Base-by-base conservation (phyloP, 2,329 filamentous ascomycete genomes). In the Fonsecaea erecta region DNA sequence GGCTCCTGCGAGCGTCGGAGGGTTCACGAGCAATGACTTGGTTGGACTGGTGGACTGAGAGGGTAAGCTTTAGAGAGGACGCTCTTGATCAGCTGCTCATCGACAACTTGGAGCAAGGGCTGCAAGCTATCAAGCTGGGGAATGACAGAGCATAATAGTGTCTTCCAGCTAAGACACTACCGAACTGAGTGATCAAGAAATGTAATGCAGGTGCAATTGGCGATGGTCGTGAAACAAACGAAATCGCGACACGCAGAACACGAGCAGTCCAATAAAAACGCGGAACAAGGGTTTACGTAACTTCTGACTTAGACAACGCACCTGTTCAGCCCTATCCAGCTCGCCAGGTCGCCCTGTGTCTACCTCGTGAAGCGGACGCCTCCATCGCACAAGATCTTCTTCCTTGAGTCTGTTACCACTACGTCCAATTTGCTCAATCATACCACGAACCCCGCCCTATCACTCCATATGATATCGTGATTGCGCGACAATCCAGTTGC, bases 41-140 rank as follows among this genome's bases (percentile, higher is more conserved):
- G 85, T 71, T 91, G 48, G 80, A 86, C 24, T 92, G 89, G 88
- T 84, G 82, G 74, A 83, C 77, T 2, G 78, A 74, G 1, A 78
- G 85, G 62, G 81, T 89, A 3, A 88, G 86, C 68, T 90, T 86
- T 74, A 74, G 77, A 0, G 86, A 89, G 70, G 83, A 88, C 68
- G 80, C 80, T 7, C 58, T 73, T 37, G 76, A 79, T 58, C 68
- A 70, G 58, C 63, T 69, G 8, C 67, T 80, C 16, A 66, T 71
- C 35, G 35, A 43, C 30, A 34, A 48, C 1, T 52, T 72, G 30
- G 66, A 66, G 59, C 46, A 43, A 28, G 68, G 69, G 11, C 48
- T 71, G 40, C 52, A 53, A 12, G 43, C 37, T 8, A 62, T 67
- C 35, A 60, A 59, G 16, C 12, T n/a, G 26, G 26, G 26, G n/a